phyloP scores from a whole-genome alignment of 345 rosid genomes.

The Conringia planisiliqua region DNA sequence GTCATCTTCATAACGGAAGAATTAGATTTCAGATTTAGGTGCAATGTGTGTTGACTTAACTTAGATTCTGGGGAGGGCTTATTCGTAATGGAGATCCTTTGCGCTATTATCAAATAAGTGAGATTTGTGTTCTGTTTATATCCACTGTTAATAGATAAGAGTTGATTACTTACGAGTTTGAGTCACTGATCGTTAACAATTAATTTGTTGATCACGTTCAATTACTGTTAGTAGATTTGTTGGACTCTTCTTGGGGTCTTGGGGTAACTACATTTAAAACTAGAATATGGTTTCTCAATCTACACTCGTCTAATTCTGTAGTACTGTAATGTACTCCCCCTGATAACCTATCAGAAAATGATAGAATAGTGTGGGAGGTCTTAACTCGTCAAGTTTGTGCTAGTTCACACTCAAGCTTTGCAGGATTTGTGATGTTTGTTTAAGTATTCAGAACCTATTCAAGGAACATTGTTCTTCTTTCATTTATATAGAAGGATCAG shows the following conservation, averaged over 20 bases:
- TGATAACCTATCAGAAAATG: neutral
- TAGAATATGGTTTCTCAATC: constrained; percentile 1
- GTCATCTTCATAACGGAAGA: neutral
- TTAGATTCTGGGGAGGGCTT: neutral
- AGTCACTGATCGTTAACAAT: neutral
- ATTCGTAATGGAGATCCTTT: neutral
- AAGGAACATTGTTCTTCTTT: constrained; percentile 13
- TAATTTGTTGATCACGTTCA: neutral
- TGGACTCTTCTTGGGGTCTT: neutral
- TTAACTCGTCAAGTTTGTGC: neutral
- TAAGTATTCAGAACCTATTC: neutral
- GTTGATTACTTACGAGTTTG: neutral
- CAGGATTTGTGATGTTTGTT: constrained; percentile 1
- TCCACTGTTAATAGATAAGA: neutral
- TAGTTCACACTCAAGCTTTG: neutral
- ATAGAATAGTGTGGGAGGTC: neutral
- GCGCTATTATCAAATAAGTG: neutral
- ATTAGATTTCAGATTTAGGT: constrained; percentile 5
- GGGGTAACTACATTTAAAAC: neutral
- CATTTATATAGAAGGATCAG: constrained; percentile 59
- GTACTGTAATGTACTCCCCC: neutral
- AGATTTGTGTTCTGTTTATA: neutral
- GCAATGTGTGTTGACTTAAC: constrained; percentile 1
- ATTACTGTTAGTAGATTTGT: neutral
- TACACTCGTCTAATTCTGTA: neutral